Base-by-base conservation (phyloP, 106 monocot species). In the Gastrodia elata region DNA sequence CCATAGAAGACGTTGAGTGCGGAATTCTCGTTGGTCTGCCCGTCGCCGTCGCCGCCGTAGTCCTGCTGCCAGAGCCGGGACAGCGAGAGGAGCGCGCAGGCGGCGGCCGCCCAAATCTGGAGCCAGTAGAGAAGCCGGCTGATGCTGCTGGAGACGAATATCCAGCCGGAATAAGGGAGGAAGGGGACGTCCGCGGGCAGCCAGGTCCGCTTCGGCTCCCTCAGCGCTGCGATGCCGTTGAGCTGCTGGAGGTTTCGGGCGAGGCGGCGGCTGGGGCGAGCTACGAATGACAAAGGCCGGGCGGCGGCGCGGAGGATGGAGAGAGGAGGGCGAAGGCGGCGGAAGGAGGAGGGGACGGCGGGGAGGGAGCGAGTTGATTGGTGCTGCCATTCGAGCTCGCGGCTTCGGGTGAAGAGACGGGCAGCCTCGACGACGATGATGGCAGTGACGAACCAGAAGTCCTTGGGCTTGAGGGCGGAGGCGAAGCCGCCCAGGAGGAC, bases 1-100 rank as follows among this genome's bases (percentile, higher is more conserved):
- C 40, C 8, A 39, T 91, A 91, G 85, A 91, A 91, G 39, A 87
- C 65, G 42, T 76, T 71, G 15, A 91, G 85, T 6, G 91, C 84
- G 0, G 22, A 1, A 26, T 61, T 74, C 39, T 65, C 2, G 55
- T 84, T 88, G 38, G 30, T 35, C 5, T 64, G 39, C 2, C 18
- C 13, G 7, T 40, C 81, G 8, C 46, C 43, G 6, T 73, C 83
- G 8, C 46, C 43, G 6, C 76, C 83, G 64, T 77, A 86, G 39
- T 84, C 77, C 26, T 90, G 82, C 78, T 75, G 8, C 0, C 68
- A 67, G 1, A 90, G 74, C 8, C 84, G 76, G 72, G 75, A 42
- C 64, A 82, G 11, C 35, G 86, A 90, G 33, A 90, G 83, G 7
- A 27, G 61, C 10, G 76, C 74, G 33, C 84, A 84, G 38, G 83